Conservation (phyloP, 1,284 basidiomycete genomes). For the Pseudomicrostroma phylloplanum region DNA sequence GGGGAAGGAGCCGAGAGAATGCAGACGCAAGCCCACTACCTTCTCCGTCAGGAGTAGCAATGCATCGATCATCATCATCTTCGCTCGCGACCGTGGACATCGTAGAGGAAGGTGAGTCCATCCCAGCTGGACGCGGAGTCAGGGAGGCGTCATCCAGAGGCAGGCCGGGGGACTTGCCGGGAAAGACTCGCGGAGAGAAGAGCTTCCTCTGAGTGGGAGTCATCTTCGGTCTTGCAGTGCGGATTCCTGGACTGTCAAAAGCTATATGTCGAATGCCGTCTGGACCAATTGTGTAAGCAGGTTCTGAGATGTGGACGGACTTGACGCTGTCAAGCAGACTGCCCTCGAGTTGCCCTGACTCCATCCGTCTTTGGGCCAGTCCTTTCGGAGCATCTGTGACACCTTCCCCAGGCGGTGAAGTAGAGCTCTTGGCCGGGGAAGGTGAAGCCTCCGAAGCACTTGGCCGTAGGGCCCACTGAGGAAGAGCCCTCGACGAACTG, state of each 20-base stretch:
- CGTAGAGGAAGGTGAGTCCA: neutral
- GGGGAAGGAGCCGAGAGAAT: neutral
- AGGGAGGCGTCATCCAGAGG: neutral
- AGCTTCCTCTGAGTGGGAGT: neutral
- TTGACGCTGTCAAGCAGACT: no score
- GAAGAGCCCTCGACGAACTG: neutral
- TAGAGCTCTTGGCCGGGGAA: neutral
- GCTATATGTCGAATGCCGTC: neutral
- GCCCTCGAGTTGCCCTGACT: conserved; percentile 3
- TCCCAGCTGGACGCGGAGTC: neutral
- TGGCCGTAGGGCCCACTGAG: neutral
- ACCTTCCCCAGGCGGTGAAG: neutral
- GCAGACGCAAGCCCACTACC: no score
- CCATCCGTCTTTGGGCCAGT: neutral
- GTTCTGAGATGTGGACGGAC: neutral
- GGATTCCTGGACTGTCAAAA: neutral
- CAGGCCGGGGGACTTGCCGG: neutral
- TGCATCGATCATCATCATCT: neutral
- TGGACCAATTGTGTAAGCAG: neutral
- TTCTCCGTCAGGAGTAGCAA: conserved; percentile 2
- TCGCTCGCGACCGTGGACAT: conserved; percentile 5
- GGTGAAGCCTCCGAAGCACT: neutral
- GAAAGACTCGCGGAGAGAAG: neutral
- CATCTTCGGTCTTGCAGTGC: neutral
- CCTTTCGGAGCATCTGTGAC: neutral